A percentile compares a stretch with the other conserved stretches of the same genome.
These are phyloP conservation scores for Pneumocystis carinii DNA, from an alignment of 1,139 yeast species.

Conservation along the genomic window DNA sequence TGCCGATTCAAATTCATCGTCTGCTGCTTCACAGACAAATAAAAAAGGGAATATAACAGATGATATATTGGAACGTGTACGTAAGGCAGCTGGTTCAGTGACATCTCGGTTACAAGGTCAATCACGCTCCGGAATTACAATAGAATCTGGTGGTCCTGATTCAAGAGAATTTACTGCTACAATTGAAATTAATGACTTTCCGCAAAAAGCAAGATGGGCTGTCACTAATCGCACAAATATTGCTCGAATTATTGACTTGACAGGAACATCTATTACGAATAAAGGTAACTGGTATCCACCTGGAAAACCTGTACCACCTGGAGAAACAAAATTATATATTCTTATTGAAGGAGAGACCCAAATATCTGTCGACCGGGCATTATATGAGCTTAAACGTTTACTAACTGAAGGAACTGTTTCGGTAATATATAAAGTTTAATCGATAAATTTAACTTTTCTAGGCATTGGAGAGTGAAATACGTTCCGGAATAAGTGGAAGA, in stretches of 20 bases:
- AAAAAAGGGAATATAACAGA: background rate
- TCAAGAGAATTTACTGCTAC: conserved; percentile 52
- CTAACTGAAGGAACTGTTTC: conserved; percentile 38
- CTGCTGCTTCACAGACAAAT: background rate
- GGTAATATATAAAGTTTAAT: conserved; percentile 28
- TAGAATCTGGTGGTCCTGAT: conserved; percentile 49
- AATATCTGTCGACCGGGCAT: conserved; percentile 49
- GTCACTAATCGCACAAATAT: conserved; percentile 59
- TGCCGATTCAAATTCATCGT: background rate
- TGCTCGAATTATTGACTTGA: conserved; percentile 50
- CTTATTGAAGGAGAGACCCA: conserved; percentile 66
- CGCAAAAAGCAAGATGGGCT: conserved; percentile 65
- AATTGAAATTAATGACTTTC: conserved; percentile 69
- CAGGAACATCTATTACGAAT: conserved; percentile 66
- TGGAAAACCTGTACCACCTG: conserved; percentile 31
- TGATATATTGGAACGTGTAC: conserved; percentile 11
- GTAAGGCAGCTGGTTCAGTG: conserved; percentile 12
- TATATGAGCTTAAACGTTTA: conserved; percentile 42
- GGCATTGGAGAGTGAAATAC: background rate
- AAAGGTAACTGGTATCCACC: conserved; percentile 68
- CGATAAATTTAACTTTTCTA: background rate
- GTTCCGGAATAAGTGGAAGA: conserved; percentile 14
- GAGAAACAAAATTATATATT: conserved; percentile 61
- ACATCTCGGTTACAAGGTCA: conserved; percentile 14
- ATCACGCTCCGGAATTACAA: conserved; percentile 31